Conservation (phyloP, 352 stramenopile species). For the Pythium aphanidermatum region DNA sequence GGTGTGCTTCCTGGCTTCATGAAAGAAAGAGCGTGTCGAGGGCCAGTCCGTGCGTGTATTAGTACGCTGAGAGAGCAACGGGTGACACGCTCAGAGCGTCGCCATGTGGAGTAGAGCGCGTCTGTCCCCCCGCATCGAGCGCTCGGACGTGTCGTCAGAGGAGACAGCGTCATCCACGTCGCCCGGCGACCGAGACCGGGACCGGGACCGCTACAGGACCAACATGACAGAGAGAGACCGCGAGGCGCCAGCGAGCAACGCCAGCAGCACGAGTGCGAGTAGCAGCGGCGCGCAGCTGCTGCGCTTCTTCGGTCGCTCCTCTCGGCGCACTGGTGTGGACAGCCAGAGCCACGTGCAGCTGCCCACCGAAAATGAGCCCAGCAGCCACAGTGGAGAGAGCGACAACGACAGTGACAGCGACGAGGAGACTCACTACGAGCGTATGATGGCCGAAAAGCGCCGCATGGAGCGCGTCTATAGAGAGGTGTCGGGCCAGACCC, state of each 20-base stretch:
- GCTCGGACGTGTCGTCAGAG: slow-evolving; percentile 2
- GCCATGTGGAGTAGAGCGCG: slow-evolving; percentile 1
- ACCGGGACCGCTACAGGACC: too few species aligned
- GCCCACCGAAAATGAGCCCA: too few species aligned
- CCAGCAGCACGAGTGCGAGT: neutral
- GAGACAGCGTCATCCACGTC: neutral
- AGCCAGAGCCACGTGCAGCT: too few species aligned
- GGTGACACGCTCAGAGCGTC: neutral
- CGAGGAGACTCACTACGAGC: slow-evolving; percentile 2
- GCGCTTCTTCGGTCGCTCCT: slow-evolving; percentile 17
- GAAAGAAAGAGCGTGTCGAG: too few species aligned
- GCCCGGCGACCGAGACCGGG: slow-evolving; percentile 2
- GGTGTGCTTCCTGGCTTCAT: too few species aligned
- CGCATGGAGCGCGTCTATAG: slow-evolving; percentile 52
- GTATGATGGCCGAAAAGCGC: slow-evolving; percentile 21
- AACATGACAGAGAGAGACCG: neutral
- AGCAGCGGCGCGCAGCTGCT: slow-evolving; percentile 18
- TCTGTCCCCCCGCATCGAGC: slow-evolving; percentile 1
- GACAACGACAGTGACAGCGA: neutral
- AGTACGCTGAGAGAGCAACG: too few species aligned
- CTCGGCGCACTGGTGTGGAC: neutral
- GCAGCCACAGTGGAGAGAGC: too few species aligned
- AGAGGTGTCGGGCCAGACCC: slow-evolving; percentile 35
- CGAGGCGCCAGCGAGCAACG: neutral
- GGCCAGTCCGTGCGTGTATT: too few species aligned